Evolutionary conservation across 2,329 filamentous ascomycete species (phyloP).

Genomic region (Microcera coccophila): DNA sequence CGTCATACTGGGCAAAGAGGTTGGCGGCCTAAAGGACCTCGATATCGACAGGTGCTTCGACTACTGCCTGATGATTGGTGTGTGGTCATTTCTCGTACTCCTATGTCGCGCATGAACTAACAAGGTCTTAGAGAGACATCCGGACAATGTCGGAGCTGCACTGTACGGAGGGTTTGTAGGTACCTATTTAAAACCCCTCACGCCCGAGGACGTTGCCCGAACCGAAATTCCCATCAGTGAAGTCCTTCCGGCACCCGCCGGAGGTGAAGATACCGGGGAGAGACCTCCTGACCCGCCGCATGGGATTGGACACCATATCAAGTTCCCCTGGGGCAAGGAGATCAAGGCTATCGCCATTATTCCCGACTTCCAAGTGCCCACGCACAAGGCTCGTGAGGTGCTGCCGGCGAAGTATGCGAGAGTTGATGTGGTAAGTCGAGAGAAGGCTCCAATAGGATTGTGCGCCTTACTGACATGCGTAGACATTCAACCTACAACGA

Average conservation of each 20-base stretch:
- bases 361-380: conserved; percentile 93
- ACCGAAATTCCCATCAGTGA: conserved; percentile 93
- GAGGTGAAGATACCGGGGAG: conserved; percentile 84
- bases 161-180: conserved; percentile 96
- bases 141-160: conserved; percentile 91
- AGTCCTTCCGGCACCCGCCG: conserved; percentile 84
- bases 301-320: conserved; percentile 93
- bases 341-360: conserved; percentile 98
- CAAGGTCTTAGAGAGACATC: conserved; percentile 64
- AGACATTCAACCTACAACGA: conserved; percentile 89
- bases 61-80: conserved; percentile 94
- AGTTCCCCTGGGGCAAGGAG: conserved; percentile 87
- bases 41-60: conserved; percentile 82
- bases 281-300: conserved; percentile 83
- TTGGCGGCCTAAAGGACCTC: conserved; percentile 70
- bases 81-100: conserved; percentile 18
- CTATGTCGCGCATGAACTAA: conserved; percentile 11
- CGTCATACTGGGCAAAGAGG: conserved; percentile 87
- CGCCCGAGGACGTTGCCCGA: conserved; percentile 81
- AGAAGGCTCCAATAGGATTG: conserved; percentile 6
- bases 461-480: too few species aligned
- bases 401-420: conserved; percentile 76
- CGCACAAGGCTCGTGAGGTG: conserved; percentile 81
- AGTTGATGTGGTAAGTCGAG: conserved; percentile 68
- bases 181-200: conserved; percentile 89